Base-by-base conservation (phyloP, 176 grass and related monocot species). In the Olyra latifolia region DNA sequence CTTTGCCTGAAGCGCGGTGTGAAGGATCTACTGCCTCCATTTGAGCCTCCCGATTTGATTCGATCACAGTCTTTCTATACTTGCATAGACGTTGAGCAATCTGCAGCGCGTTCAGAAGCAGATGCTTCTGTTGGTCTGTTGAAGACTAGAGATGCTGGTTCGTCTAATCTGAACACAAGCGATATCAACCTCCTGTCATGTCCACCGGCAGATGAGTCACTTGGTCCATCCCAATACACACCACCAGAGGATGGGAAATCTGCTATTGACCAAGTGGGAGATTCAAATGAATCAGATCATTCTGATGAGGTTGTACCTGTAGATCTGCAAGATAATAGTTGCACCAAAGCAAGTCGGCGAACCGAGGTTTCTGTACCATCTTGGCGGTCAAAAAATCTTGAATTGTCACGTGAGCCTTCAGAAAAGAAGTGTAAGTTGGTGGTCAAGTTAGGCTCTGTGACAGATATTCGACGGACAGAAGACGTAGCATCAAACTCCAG, bases 1-100 rank as follows among this genome's bases (percentile, higher is more conserved):
- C 86, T 99, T 86, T 95, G 78, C 83, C 66, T 93, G 50, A 95
- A 93, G 56, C 82, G 65, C 70, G 90, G 96, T 69, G 71, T 93
- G 62, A 90, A 89, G 71, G 66, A 93, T 91, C 60, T 87, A 50
- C 48, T 99, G 43, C 93, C 96, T 50, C 96, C 96, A 69, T 99
- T 95, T 48, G 93, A 99, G 86, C 90, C 88, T 42, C 88, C 93
- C 0, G 78, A 91, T 89, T 79, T 84, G 74, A 86, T 93, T 53
- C 84, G 91, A 76, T 80, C 78, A 60, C 79, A 28, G 32, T 77
- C 84, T 46, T 49, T 84, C 49, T 66, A 60, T 65, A 81, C 66
- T 82, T 59, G 20, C 46, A 66, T 60, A 62, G 81, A 83, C 81
- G 6, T 49, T 44, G 73, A 77, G 9, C 88, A 69, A 79, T 73